Evolutionary conservation across 441 rosid genomes (phyloP).

Genomic region (Macaranga tanarius): DNA sequence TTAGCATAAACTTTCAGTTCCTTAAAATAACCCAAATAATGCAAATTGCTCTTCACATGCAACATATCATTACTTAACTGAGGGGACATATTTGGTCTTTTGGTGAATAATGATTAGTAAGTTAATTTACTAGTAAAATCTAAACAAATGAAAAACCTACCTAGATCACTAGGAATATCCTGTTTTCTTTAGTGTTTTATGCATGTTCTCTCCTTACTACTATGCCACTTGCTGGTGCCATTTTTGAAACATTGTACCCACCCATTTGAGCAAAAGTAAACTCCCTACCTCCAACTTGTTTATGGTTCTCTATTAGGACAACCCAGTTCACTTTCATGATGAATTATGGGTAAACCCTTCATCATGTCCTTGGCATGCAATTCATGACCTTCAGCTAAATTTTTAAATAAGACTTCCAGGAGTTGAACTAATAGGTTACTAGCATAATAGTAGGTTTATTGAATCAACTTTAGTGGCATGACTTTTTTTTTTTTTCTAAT

Average conservation of each 20-base stretch:
- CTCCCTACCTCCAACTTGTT: background rate
- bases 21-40: conserved; percentile 5
- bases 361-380: no score
- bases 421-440: no score
- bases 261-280: background rate
- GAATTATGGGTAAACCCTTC: background rate
- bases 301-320: background rate
- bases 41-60: conserved; percentile 16
- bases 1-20: background rate
- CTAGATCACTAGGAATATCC: background rate
- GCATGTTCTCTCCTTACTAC: background rate
- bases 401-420: no score
- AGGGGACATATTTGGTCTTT: background rate
- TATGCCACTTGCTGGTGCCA: background rate
- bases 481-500: no score
- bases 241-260: background rate
- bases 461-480: no score
- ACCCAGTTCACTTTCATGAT: background rate
- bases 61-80: conserved; percentile 6
- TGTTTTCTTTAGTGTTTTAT: background rate
- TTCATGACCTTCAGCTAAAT: no score
- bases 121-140: background rate
- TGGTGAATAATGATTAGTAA: background rate
- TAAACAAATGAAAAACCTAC: background rate
- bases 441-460: no score